Evolutionary conservation across 495 filamentous ascomycete genomes (phyloP).

Genomic region (Xylaria nigripes): DNA sequence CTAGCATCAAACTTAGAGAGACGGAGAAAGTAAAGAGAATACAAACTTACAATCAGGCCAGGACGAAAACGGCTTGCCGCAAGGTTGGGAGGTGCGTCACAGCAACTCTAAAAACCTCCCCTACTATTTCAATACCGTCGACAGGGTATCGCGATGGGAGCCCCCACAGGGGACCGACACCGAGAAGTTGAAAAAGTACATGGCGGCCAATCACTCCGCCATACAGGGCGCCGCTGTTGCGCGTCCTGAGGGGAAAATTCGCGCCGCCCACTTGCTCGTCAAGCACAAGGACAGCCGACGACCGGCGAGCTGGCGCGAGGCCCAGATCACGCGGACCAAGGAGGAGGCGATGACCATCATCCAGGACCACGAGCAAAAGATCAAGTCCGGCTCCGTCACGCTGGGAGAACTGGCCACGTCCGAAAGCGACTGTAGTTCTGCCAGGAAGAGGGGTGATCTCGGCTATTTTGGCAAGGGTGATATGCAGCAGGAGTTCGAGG

Average conservation of each 20-base stretch:
- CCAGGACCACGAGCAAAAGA: conserved; percentile 60
- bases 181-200: conserved; percentile 85
- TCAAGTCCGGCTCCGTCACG: conserved; percentile 55
- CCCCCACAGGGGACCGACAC: conserved; percentile 78
- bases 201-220: conserved; percentile 70
- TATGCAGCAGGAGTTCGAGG: conserved; percentile 99
- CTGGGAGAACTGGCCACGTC: conserved; percentile 75
- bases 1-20: neutral
- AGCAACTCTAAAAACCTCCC: conserved; percentile 96
- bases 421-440: conserved; percentile 92
- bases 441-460: conserved; percentile 87
- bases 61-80: conserved; percentile 73
- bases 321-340: conserved; percentile 77
- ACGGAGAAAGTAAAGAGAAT: too few relatives aligned
- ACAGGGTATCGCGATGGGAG: conserved; percentile 87
- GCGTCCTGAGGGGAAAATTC: conserved; percentile 73
- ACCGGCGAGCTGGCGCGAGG: conserved; percentile 85
- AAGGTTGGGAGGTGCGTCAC: conserved; percentile 87
- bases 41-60: conserved; percentile 18
- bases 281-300: conserved; percentile 85
- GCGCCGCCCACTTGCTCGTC: conserved; percentile 80
- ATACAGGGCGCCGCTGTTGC: conserved; percentile 42
- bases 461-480: conserved; percentile 89
- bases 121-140: conserved; percentile 87
- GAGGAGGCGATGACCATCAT: conserved; percentile 77